Evolutionary conservation across 2,329 filamentous ascomycete species (phyloP), one percentile per base, ranked within the genome.

Genomic region (Stagonosporopsis chrysanthemi): DNA sequence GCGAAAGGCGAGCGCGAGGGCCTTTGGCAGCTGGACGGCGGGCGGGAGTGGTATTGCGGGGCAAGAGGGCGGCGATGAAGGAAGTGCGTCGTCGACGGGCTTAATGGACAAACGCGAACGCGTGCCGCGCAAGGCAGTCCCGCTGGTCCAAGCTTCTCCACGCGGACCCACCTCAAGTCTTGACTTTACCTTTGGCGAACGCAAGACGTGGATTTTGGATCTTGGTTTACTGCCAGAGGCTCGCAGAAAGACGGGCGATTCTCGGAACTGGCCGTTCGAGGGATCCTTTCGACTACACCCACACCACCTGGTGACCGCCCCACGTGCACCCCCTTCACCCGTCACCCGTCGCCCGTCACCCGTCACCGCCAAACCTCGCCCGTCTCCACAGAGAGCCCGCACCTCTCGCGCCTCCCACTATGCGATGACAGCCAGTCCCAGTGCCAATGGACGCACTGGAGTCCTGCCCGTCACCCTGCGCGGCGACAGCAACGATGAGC

Each of bases 371-470:
- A 26, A 26, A 19, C 19, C 19, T 19, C 19, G 19, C 19, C 19
- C 19, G 19, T 19, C 24, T 26, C 24, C 24, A 26, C 24, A 26
- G 24, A 26, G 28, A 29, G 36, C 36, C 56, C 56, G n/a, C 46
- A 17, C 19, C 9, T 26, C 24, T 14, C 38, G 1, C 59, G 65
- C 46, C 56, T 33, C 60, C 68, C 67, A 66, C 52, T 69, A 71
- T 74, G 75, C 68, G 41, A 77, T 77, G 75, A 76, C 73, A 45
- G 54, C 71, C 62, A 66, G 67, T 71, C 69, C 72, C 69, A 72
- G 71, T 71, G 70, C 72, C 67, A 69, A 69, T 65, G 56, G 51
- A 51, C 70, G 65, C 64, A 66, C 71, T 71, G 73, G 72, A 71
- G 68, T 66, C 62, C 48, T 63, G 56, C 61, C 71, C 45, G 58